Percentiles rank a stretch among this genome's conserved stretches.
These are phyloP conservation scores for Neofusicoccum laricinum DNA, from an alignment of 2,329 filamentous ascomycete species.

Conservation along the genomic window DNA sequence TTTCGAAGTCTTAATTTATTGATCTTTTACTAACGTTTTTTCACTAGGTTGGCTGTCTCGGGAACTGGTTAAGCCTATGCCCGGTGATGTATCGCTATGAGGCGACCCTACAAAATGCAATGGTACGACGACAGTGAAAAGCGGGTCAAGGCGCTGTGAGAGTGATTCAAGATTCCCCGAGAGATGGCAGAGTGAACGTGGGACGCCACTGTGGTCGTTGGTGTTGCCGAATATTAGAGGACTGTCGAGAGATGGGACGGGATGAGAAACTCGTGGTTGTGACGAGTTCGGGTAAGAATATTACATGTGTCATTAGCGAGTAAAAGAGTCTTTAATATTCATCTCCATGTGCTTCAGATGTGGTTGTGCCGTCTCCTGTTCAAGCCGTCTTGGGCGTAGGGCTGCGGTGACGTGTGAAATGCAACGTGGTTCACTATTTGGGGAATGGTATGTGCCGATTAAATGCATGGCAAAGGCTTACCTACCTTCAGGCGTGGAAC, in stretches of 20 bases:
- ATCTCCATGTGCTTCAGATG: too few species aligned
- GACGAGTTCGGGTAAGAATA: background rate
- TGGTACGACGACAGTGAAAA: background rate
- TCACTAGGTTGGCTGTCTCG: conserved; percentile 17
- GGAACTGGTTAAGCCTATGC: conserved; percentile 4
- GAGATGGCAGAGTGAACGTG: background rate
- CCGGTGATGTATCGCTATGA: too few species aligned
- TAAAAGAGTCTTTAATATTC: conserved; percentile 6
- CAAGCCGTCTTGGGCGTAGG: too few species aligned
- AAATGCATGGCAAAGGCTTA: too few species aligned
- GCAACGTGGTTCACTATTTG: too few species aligned
- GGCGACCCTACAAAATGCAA: background rate
- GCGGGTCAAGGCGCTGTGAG: background rate
- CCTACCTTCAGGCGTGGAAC: too few species aligned
- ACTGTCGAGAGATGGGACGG: background rate
- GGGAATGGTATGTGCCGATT: too few species aligned
- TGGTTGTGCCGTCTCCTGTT: too few species aligned
- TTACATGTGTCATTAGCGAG: conserved; percentile 14
- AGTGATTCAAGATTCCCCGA: background rate
- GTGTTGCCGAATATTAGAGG: background rate
- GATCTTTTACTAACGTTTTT: background rate
- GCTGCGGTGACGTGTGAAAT: too few species aligned
- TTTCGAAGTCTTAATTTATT: background rate
- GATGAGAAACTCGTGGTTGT: background rate
- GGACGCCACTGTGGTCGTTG: too few species aligned